Evolutionary conservation across 371 early-diverging fungal genomes (phyloP).

Genomic region (Mortierella sp.): DNA sequence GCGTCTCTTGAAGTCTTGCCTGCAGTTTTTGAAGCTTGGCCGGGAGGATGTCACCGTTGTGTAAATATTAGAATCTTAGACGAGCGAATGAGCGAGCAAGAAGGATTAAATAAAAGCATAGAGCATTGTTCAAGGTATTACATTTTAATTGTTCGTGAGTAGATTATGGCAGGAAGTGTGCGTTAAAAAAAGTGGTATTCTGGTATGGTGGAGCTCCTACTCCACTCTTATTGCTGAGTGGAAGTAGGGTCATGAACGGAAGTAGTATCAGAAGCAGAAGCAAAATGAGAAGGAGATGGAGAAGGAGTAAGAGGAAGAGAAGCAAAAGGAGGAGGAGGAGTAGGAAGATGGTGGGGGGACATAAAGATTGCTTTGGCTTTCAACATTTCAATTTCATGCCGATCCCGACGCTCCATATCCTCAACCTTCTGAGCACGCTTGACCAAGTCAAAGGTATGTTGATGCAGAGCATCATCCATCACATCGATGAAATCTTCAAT

Average conservation of each 20-base stretch:
- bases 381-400: background rate
- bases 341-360: background rate
- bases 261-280: no score
- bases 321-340: background rate
- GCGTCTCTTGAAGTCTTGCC: constrained; percentile 29
- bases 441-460: background rate
- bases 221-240: no score
- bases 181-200: no score
- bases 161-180: no score
- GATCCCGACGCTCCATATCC: background rate
- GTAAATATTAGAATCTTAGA: background rate
- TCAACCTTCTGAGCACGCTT: background rate
- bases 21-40: constrained; percentile 23
- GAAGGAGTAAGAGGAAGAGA: background rate
- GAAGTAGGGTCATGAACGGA: background rate
- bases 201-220: no score
- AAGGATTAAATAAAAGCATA: background rate
- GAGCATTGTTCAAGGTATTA: background rate
- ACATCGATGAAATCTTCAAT: background rate
- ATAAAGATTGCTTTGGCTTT: background rate
- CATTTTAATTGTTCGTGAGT: background rate
- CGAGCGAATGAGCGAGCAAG: no score
- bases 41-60: constrained; percentile 20
- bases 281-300: background rate
- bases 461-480: background rate